A percentile compares a stretch with the other conserved stretches of the same genome.
These are phyloP conservation scores for Neurospora sp. DNA, from an alignment of 495 filamentous ascomycete genomes.

Conservation along the genomic window DNA sequence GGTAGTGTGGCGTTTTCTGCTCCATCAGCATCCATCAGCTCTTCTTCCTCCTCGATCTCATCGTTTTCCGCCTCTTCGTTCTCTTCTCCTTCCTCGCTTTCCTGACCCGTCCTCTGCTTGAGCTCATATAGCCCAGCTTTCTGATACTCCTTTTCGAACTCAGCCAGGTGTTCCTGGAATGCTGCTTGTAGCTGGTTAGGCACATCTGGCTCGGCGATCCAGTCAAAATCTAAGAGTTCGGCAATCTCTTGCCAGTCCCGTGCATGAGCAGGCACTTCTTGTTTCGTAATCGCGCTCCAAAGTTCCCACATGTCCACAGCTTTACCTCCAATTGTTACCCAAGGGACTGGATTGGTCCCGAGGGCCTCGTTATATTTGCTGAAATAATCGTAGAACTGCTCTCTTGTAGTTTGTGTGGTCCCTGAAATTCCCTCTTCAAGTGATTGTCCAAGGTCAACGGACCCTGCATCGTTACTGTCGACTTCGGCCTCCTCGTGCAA, in stretches of 20 bases:
- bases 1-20: background rate
- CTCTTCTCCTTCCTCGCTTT: conserved; percentile 9
- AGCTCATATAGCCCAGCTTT: background rate
- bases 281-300: conserved; percentile 21
- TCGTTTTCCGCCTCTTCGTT: conserved; percentile 6
- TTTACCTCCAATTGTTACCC: conserved; percentile 14
- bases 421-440: background rate
- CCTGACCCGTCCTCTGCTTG: background rate
- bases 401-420: background rate
- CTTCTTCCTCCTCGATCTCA: conserved; percentile 7
- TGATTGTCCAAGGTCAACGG: background rate
- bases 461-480: background rate
- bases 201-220: conserved; percentile 19
- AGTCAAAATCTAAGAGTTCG: conserved; percentile 28
- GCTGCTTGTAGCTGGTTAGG: conserved; percentile 23
- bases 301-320: conserved; percentile 26
- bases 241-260: conserved; percentile 32
- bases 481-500: background rate
- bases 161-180: conserved; percentile 22
- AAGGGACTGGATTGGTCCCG: conserved; percentile 5
- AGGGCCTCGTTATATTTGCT: conserved; percentile 7
- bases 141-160: conserved; percentile 21
- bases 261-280: conserved; percentile 12
- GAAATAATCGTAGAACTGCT: conserved; percentile 22
- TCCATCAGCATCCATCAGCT: conserved; percentile 8